Percentiles rank a stretch among this genome's conserved stretches.
phyloP scores from a whole-genome alignment of 768 basidiomycete genomes.

The Dentipellis fragilis region DNA sequence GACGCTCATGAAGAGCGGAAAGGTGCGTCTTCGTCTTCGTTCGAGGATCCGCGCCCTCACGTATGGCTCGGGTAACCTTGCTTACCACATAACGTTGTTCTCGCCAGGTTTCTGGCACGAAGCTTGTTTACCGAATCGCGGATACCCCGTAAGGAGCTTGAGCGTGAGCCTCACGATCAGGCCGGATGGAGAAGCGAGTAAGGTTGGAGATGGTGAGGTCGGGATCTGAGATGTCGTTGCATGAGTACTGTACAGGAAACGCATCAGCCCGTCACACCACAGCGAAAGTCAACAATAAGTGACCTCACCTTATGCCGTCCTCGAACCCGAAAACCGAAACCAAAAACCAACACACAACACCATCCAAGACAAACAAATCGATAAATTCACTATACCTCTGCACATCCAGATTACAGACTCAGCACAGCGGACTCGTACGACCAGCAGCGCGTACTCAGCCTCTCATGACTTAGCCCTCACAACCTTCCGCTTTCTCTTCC shows the following conservation, averaged over 20 bases:
- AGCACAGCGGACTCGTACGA: background rate
- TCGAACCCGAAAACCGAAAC: no score
- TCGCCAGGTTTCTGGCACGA: background rate
- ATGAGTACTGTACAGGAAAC: background rate
- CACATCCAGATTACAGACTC: background rate
- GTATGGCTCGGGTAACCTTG: no score
- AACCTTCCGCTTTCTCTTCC: constrained; percentile 15
- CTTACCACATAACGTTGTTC: background rate
- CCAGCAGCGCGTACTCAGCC: background rate
- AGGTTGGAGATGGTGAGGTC: no score
- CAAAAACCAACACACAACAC: no score
- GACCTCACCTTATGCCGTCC: background rate
- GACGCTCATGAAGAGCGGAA: background rate
- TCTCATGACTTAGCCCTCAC: constrained; percentile 9
- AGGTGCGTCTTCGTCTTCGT: background rate
- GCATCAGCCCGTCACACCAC: background rate
- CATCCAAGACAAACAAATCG: background rate
- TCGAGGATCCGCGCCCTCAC: no score
- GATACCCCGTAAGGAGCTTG: background rate
- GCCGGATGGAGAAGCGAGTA: no score
- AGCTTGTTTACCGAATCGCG: background rate
- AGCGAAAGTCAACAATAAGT: background rate
- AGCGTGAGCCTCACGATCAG: no score
- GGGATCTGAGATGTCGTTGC: background rate
- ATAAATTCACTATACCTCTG: background rate